Percentiles rank a stretch among this genome's conserved stretches.
Conservation (phyloP, 306 rosid species). For the Canavalia gladiata region DNA sequence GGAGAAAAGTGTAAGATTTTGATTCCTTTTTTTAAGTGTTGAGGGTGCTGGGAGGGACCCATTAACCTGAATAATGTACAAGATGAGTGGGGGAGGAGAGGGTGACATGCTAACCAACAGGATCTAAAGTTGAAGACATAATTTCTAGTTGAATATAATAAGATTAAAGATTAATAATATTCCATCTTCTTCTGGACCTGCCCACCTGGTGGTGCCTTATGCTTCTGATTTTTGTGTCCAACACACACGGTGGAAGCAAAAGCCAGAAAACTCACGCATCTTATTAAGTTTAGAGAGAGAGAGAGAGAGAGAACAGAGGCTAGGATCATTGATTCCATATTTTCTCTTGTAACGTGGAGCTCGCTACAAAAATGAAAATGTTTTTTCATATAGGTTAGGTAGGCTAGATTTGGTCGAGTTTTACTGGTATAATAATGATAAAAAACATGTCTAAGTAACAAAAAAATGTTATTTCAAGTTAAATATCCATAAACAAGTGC, state of each 20-base stretch:
- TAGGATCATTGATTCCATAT: constrained; percentile 5
- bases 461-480: neutral
- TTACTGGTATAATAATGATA: neutral
- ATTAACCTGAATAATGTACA: constrained; percentile 9
- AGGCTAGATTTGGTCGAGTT: constrained; percentile 4
- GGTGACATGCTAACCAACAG: constrained; percentile 42
- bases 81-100: constrained; percentile 40
- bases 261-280: constrained; percentile 23
- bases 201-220: constrained; percentile 36
- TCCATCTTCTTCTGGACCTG: neutral
- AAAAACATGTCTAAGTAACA: neutral
- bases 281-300: neutral
- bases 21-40: neutral
- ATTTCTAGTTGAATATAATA: neutral
- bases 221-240: neutral
- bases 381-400: neutral
- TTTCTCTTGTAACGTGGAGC: neutral
- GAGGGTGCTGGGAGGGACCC: constrained; percentile 42
- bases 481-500: neutral
- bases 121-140: neutral
- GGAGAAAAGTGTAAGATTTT: neutral
- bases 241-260: constrained; percentile 20
- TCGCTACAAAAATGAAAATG: neutral
- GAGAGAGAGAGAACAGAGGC: neutral
- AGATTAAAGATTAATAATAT: neutral